phyloP scores from a whole-genome alignment of 140 eudicot genomes.

The Flaveria floridana region DNA sequence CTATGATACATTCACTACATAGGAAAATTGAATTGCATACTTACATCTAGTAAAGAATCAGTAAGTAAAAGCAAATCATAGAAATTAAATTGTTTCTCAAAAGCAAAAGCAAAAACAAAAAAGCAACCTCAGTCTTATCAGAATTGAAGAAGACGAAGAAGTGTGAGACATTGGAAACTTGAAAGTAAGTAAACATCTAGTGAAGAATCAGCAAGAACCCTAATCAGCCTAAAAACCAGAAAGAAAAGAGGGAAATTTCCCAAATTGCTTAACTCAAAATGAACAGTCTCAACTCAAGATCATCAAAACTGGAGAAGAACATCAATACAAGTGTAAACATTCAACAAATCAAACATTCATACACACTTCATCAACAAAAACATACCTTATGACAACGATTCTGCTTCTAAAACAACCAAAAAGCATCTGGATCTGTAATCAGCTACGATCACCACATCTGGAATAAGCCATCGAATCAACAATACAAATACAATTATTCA shows the following conservation, averaged over 20 bases:
- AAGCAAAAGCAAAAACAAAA: background rate
- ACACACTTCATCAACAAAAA: background rate
- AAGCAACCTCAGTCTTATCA: too few relatives aligned
- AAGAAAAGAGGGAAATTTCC: background rate
- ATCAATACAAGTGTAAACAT: background rate
- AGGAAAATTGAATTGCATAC: background rate
- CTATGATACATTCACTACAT: background rate
- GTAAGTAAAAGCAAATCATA: too few relatives aligned
- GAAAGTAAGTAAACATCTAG: background rate
- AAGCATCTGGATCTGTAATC: constrained; percentile 30
- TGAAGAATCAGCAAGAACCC: background rate
- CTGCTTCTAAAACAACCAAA: constrained; percentile 20
- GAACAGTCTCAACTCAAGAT: background rate
- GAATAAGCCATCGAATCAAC: constrained; percentile 1
- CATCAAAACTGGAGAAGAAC: constrained; percentile 26
- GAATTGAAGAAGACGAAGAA: background rate
- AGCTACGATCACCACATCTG: constrained; percentile 16
- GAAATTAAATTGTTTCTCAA: background rate
- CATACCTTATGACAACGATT: constrained; percentile 30
- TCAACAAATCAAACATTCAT: constrained; percentile 10
- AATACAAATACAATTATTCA: background rate
- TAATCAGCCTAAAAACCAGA: background rate
- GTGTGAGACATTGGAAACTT: too few relatives aligned
- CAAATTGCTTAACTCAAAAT: background rate
- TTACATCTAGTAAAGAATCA: too few relatives aligned